Conservation (phyloP, 352 stramenopile species). For the Globisporangium cystogenes region DNA sequence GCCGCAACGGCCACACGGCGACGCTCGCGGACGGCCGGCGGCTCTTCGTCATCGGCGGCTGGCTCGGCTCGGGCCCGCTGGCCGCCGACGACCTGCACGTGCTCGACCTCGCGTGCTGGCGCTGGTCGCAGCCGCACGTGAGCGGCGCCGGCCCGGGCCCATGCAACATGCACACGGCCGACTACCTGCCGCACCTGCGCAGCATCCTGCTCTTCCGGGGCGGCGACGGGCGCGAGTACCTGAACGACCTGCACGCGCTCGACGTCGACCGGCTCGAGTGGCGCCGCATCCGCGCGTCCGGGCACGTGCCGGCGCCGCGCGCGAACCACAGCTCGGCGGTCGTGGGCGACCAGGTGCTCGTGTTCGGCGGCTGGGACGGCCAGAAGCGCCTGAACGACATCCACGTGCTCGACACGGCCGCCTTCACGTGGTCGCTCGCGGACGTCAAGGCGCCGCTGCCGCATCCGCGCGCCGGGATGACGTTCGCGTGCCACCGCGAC, state of each 20-base stretch:
- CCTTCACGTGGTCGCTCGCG: slow-evolving; percentile 85
- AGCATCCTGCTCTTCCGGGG: slow-evolving; percentile 94
- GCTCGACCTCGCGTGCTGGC: slow-evolving; percentile 76
- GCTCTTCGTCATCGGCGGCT: slow-evolving; percentile 94
- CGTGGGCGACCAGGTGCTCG: slow-evolving; percentile 81
- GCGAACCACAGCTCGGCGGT: slow-evolving; percentile 95
- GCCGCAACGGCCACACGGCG: slow-evolving; percentile 94
- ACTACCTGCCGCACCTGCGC: slow-evolving; percentile 80
- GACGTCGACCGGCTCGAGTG: slow-evolving; percentile 88
- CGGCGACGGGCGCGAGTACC: slow-evolving; percentile 92
- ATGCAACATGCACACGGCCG: slow-evolving; percentile 98
- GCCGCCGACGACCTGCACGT: slow-evolving; percentile 92
- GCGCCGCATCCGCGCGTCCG: slow-evolving; percentile 71
- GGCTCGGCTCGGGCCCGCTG: slow-evolving; percentile 90
- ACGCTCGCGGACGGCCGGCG: slow-evolving; percentile 82
- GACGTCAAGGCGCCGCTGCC: slow-evolving; percentile 60
- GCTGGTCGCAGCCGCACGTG: slow-evolving; percentile 47
- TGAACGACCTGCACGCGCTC: slow-evolving; percentile 95
- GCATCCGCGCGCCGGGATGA: slow-evolving; percentile 93
- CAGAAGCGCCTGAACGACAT: slow-evolving; percentile 94
- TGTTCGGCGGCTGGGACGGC: slow-evolving; percentile 96
- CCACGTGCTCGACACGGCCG: slow-evolving; percentile 90
- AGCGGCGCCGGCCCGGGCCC: slow-evolving; percentile 60
- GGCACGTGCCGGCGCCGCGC: slow-evolving; percentile 75
- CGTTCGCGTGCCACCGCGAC: slow-evolving; percentile 89